These are phyloP conservation scores for Talaromyces trachyspermus DNA, from an alignment of 495 filamentous ascomycete genomes.

Conservation along the genomic window DNA sequence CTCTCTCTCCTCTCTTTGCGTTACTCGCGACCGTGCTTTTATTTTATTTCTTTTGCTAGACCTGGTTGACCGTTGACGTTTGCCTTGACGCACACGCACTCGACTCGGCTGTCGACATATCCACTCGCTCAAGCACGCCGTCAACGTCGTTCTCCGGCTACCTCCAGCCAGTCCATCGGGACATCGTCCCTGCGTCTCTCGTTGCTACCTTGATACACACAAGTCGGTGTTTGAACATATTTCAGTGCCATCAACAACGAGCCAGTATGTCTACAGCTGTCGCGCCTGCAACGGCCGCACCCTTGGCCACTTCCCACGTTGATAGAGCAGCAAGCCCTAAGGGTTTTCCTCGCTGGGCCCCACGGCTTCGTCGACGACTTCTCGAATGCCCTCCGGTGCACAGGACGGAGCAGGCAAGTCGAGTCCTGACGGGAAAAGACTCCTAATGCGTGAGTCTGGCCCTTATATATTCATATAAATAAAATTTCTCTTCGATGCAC, in stretches of 20 bases:
- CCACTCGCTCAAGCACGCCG: conserved; percentile 7
- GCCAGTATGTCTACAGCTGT: conserved; percentile 46
- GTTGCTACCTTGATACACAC: background rate
- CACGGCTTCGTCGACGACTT: conserved; percentile 28
- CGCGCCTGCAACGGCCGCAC: conserved; percentile 38
- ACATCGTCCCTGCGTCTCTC: background rate
- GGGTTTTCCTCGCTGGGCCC: conserved; percentile 30
- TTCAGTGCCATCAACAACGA: background rate
- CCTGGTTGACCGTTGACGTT: too few species aligned
- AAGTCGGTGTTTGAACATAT: too few species aligned
- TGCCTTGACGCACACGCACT: background rate
- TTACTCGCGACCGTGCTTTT: too few species aligned
- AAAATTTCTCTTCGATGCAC: too few species aligned
- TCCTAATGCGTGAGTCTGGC: conserved; percentile 46
- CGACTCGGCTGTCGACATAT: background rate
- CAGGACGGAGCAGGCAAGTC: conserved; percentile 36
- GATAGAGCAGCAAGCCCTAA: conserved; percentile 43
- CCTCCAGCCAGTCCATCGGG: conserved; percentile 1
- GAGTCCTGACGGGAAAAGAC: conserved; percentile 46
- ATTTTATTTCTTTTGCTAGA: too few species aligned
- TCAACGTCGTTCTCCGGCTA: conserved; percentile 10
- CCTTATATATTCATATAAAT: background rate
- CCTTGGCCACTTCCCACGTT: conserved; percentile 40
- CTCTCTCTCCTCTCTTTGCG: conserved; percentile 8
- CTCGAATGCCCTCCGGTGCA: conserved; percentile 26